Conservation (phyloP, 768 basidiomycete genomes). For the Boletus bicolor region DNA sequence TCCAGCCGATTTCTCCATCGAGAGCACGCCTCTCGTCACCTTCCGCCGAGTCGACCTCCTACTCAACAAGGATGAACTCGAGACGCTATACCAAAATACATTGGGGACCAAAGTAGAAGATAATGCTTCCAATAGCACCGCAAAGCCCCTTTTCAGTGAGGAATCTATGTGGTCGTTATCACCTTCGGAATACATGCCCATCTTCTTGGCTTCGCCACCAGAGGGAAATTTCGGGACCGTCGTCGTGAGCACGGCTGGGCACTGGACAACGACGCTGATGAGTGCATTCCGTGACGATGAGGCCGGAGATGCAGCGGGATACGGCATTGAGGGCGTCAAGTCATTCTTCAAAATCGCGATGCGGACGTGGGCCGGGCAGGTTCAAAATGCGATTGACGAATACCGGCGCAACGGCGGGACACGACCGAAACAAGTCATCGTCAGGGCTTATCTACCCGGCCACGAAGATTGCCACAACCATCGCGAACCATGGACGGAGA, state of each 20-base stretch:
- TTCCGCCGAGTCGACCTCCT: conserved; percentile 67
- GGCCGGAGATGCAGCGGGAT: conserved; percentile 33
- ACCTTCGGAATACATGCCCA: conserved; percentile 49
- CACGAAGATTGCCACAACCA: conserved; percentile 61
- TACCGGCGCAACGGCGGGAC: conserved; percentile 30
- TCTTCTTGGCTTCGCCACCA: conserved; percentile 46
- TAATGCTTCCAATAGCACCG: conserved; percentile 25
- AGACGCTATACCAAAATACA: conserved; percentile 37
- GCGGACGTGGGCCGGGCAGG: conserved; percentile 49
- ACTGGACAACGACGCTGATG: conserved; percentile 64
- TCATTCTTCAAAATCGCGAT: conserved; percentile 58
- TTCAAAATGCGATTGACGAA: conserved; percentile 44
- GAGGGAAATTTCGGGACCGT: conserved; percentile 56
- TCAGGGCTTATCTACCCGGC: conserved; percentile 60
- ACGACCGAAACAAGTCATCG: conserved; percentile 44
- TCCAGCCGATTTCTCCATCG: conserved; percentile 53
- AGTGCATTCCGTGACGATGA: conserved; percentile 36
- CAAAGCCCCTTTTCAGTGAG: conserved; percentile 47
- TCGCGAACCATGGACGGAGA: conserved; percentile 44
- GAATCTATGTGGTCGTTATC: conserved; percentile 54
- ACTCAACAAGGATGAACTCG: conserved; percentile 46
- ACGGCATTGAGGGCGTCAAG: conserved; percentile 53
- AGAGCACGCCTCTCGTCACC: conserved; percentile 56
- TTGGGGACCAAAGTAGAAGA: conserved; percentile 17
- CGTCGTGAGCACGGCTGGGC: conserved; percentile 62